These are phyloP conservation scores for Multifurca ochricompacta DNA, from an alignment of 768 basidiomycete species.

Conservation along the genomic window DNA sequence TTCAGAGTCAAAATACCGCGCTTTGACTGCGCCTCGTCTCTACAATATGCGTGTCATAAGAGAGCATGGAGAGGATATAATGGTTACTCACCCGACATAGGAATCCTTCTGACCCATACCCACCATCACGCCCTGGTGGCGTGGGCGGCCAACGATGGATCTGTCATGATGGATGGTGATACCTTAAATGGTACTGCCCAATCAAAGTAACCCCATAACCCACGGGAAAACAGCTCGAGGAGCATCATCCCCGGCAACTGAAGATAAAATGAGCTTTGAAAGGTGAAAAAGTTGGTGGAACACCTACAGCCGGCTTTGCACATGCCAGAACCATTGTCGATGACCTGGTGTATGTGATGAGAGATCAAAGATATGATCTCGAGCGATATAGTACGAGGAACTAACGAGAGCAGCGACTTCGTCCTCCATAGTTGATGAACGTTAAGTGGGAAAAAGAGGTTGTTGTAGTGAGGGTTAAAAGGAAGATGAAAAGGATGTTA, in stretches of 20 bases:
- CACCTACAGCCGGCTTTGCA: conserved; percentile 98
- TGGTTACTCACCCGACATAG: conserved; percentile 71
- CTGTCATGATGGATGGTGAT: conserved; percentile 29
- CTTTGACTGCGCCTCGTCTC: conserved; percentile 90
- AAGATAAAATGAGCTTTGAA: conserved; percentile 67
- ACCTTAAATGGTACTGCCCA: conserved; percentile 1
- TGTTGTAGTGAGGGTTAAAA: neutral
- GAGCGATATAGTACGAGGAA: conserved; percentile 10
- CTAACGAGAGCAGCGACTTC: conserved; percentile 52
- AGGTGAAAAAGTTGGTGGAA: conserved; percentile 13
- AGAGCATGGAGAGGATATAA: neutral
- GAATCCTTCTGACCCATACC: conserved; percentile 97
- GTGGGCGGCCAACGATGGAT: conserved; percentile 90
- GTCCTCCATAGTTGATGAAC: conserved; percentile 45
- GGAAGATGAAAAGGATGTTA: neutral
- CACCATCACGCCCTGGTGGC: conserved; percentile 94
- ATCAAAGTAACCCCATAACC: conserved; percentile 28
- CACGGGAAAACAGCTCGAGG: conserved; percentile 95
- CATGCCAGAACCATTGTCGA: conserved; percentile 97
- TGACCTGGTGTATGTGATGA: conserved; percentile 47
- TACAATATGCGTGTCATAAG: conserved; percentile 26
- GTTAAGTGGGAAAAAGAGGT: conserved; percentile 2
- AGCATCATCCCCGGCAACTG: conserved; percentile 80
- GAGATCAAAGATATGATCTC: conserved; percentile 1
- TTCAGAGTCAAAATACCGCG: conserved; percentile 91